Percentiles rank a stretch among this genome's conserved stretches.
phyloP scores from a whole-genome alignment of 2,329 filamentous ascomycete species.

The Metarhizium guizhouense region DNA sequence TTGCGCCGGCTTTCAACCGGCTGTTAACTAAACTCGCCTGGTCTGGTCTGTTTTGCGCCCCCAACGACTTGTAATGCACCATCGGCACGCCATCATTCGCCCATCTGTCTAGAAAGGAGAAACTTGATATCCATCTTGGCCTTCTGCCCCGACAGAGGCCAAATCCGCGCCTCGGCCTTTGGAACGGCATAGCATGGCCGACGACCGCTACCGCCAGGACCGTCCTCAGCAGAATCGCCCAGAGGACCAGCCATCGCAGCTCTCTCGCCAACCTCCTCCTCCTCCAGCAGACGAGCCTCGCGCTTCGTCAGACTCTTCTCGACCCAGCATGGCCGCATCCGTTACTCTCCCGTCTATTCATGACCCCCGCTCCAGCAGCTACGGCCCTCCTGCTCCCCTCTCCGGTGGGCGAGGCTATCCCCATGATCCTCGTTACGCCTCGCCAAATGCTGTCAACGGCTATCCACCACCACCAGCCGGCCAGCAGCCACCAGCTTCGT shows the following conservation, averaged over 20 bases:
- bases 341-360: slow-evolving; percentile 43
- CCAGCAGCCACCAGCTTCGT: slow-evolving; percentile 20
- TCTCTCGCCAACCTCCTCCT: slow-evolving; percentile 5
- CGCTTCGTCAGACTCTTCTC: slow-evolving; percentile 10
- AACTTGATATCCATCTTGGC: slow-evolving; percentile 8
- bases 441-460: slow-evolving; percentile 36
- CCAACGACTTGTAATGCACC: slow-evolving; percentile 5
- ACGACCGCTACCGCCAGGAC: slow-evolving; percentile 28
- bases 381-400: slow-evolving; percentile 21
- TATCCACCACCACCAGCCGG: slow-evolving; percentile 32
- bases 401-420: slow-evolving; percentile 22
- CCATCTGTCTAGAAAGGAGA: background rate
- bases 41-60: slow-evolving; percentile 4
- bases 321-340: slow-evolving; percentile 31
- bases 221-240: slow-evolving; percentile 25
- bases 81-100: background rate
- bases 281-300: slow-evolving; percentile 10
- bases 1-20: background rate
- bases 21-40: background rate
- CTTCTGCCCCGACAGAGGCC: slow-evolving; percentile 16
- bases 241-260: slow-evolving; percentile 22
- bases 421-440: slow-evolving; percentile 30
- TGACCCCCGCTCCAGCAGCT: slow-evolving; percentile 29
- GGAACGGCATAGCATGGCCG: slow-evolving; percentile 27
- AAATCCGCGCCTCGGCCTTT: slow-evolving; percentile 11